Conservation (phyloP, 768 basidiomycete genomes). For the Neoboletus brunneissimus region DNA sequence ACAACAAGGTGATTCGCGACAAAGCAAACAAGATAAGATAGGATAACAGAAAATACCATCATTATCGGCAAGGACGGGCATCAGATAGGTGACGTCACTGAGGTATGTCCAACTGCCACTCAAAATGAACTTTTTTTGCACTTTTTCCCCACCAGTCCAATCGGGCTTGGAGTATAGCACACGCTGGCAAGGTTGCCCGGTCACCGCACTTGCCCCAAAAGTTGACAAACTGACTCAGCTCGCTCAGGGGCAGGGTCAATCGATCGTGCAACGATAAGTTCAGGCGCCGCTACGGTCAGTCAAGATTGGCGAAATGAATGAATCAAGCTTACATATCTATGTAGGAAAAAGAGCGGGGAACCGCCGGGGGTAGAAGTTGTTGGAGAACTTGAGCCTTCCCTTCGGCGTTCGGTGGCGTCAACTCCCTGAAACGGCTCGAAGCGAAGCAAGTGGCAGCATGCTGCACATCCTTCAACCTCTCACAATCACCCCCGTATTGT, state of each 20-base stretch:
- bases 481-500: background rate
- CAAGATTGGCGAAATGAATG: background rate
- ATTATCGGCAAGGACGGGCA: too few relatives aligned
- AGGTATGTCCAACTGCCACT: background rate
- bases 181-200: constrained; percentile 13
- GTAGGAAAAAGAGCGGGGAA: background rate
- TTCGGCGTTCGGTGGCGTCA: background rate
- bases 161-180: background rate
- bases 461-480: background rate
- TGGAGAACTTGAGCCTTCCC: background rate
- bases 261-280: background rate
- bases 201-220: constrained; percentile 11
- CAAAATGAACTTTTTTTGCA: background rate
- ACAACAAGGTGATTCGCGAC: too few relatives aligned
- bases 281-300: background rate
- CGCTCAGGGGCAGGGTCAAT: background rate
- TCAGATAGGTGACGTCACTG: background rate
- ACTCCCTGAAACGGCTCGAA: background rate
- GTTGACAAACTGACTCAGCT: background rate
- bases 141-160: background rate
- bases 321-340: background rate
- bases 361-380: background rate
- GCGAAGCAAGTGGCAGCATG: background rate
- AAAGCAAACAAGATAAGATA: too few relatives aligned
- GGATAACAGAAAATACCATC: background rate